phyloP scores from a whole-genome alignment of 106 monocot species.

The Hemerocallis citrina region DNA sequence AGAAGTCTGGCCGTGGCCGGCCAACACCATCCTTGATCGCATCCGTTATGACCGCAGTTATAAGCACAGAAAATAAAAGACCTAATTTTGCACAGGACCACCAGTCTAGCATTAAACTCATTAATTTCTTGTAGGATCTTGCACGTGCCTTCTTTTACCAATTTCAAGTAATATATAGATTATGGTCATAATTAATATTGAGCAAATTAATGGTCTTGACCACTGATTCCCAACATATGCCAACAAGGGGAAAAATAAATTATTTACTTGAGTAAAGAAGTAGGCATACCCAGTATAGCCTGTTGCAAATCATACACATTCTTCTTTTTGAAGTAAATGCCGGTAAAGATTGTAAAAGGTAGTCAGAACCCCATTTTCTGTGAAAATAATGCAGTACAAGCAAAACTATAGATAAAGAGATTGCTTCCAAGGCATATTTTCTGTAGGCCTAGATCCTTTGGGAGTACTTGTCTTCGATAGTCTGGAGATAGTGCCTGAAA shows the following conservation, averaged over 20 bases:
- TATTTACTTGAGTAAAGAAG: too few species aligned
- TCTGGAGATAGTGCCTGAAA: too few species aligned
- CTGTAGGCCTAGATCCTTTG: too few species aligned
- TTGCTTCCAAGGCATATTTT: too few species aligned
- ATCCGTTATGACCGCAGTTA: constrained; percentile 88
- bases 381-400: too few species aligned
- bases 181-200: constrained; percentile 14
- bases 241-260: too few species aligned
- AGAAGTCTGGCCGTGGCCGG: constrained; percentile 86
- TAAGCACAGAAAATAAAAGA: constrained; percentile 78
- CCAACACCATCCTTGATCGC: constrained; percentile 94
- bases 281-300: constrained; percentile 66
- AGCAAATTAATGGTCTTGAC: too few species aligned
- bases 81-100: constrained; percentile 32
- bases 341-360: constrained; percentile 44
- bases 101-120: background rate
- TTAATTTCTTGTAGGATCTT: background rate
- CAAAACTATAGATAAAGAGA: too few species aligned
- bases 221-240: too few species aligned
- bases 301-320: constrained; percentile 90
- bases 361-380: constrained; percentile 56
- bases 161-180: background rate
- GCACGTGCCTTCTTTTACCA: too few species aligned
- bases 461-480: too few species aligned
- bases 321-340: constrained; percentile 66